phyloP scores from a whole-genome alignment of 805 yeast genomes.

The Candida sakaeoensis region DNA sequence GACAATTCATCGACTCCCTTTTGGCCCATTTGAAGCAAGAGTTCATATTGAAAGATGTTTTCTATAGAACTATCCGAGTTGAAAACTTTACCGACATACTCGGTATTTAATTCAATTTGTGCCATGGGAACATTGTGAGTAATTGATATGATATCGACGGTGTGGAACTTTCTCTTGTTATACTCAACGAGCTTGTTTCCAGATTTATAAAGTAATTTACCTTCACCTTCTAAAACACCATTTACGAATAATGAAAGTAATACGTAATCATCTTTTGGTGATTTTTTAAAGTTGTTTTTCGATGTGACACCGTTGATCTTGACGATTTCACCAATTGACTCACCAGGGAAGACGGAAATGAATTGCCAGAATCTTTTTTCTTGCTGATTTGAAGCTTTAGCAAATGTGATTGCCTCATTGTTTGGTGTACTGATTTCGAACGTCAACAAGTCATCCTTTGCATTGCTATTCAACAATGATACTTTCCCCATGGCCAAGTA shows the following conservation, averaged over 20 bases:
- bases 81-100: constrained; percentile 65
- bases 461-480: constrained; percentile 20
- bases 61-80: constrained; percentile 57
- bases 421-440: constrained; percentile 53
- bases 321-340: constrained; percentile 67
- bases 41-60: constrained; percentile 51
- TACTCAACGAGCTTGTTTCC: constrained; percentile 47
- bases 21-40: constrained; percentile 40
- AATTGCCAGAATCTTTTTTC: constrained; percentile 60
- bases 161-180: constrained; percentile 38
- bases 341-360: constrained; percentile 67
- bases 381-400: constrained; percentile 64
- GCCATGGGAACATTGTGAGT: constrained; percentile 36
- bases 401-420: constrained; percentile 48
- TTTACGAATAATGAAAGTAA: constrained; percentile 57
- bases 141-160: constrained; percentile 41
- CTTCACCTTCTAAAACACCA: constrained; percentile 59
- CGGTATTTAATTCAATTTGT: constrained; percentile 52
- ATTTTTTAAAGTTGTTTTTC: constrained; percentile 20
- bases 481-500: constrained; percentile 57
- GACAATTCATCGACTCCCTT: constrained; percentile 43
- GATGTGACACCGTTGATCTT: constrained; percentile 55
- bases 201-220: constrained; percentile 48
- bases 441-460: constrained; percentile 44
- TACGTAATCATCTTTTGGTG: constrained; percentile 49